Conservation (phyloP, 805 yeast species). For the Cyberlindnera nakhonratchasimensis region DNA sequence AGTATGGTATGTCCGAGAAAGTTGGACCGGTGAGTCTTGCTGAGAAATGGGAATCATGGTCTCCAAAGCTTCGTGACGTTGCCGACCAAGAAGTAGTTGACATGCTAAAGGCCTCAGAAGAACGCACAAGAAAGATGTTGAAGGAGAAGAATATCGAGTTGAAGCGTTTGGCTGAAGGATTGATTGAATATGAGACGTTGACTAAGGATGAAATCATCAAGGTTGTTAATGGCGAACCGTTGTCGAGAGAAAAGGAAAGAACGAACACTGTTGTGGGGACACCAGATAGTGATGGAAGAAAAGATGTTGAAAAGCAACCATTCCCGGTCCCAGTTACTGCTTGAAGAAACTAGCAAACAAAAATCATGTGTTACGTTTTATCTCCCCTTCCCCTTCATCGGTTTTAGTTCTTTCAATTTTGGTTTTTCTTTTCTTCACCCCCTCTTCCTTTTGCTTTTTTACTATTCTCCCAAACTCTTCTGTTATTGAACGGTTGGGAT, state of each 20-base stretch:
- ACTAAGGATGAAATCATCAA: constrained; percentile 87
- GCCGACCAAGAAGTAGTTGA: constrained; percentile 92
- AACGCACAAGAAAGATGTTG: constrained; percentile 70
- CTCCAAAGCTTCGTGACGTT: constrained; percentile 77
- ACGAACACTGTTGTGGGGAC: constrained; percentile 74
- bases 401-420: neutral
- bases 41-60: constrained; percentile 95
- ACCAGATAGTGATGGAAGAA: constrained; percentile 44
- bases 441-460: neutral
- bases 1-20: constrained; percentile 91
- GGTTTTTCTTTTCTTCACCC: neutral
- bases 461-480: too few species aligned
- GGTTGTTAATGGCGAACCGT: constrained; percentile 74
- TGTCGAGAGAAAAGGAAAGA: constrained; percentile 63
- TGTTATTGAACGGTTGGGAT: too few species aligned
- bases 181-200: constrained; percentile 92
- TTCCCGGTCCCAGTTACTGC: constrained; percentile 30
- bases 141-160: constrained; percentile 63
- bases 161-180: constrained; percentile 85
- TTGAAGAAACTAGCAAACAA: constrained; percentile 2
- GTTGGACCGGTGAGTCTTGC: constrained; percentile 90
- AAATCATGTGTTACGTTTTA: neutral
- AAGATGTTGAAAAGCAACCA: constrained; percentile 31
- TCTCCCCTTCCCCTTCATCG: neutral
- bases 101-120: constrained; percentile 70